Conservation (phyloP, 208 protist genomes). For the Wallacemonas rigidus region DNA sequence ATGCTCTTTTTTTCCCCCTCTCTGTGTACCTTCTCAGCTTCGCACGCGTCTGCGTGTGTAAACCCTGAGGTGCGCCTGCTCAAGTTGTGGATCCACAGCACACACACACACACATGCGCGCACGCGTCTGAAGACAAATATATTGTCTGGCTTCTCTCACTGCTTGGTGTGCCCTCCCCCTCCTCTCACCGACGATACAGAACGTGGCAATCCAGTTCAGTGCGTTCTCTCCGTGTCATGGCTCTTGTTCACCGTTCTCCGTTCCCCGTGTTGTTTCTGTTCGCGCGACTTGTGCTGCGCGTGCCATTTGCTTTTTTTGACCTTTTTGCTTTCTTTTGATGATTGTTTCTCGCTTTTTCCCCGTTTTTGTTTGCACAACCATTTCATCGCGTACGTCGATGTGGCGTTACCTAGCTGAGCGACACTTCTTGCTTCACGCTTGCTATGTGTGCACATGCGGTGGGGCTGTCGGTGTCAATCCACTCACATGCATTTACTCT, state of each 20-base stretch:
- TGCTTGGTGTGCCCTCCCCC: no score
- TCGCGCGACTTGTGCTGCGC: conserved; percentile 8
- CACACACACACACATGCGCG: no score
- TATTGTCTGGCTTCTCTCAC: no score
- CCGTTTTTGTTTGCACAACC: neutral
- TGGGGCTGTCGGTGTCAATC: neutral
- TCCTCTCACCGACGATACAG: no score
- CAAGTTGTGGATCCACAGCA: no score
- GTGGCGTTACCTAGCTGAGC: neutral
- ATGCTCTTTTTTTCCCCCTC: neutral
- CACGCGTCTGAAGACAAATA: no score
- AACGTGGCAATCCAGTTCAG: neutral
- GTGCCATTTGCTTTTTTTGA: conserved; percentile 19
- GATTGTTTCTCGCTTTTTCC: neutral
- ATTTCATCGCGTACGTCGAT: conserved; percentile 11
- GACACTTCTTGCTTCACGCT: neutral
- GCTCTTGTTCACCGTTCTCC: conserved; percentile 16
- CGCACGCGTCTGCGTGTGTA: neutral
- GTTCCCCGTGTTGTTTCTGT: conserved; percentile 16
- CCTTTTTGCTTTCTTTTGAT: neutral
- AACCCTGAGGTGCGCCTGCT: neutral
- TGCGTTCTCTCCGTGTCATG: conserved; percentile 4
- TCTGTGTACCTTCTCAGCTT: neutral
- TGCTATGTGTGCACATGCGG: neutral
- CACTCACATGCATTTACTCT: neutral